These are phyloP conservation scores for Suillus clintonianus DNA, from an alignment of 768 basidiomycete genomes.

Conservation along the genomic window DNA sequence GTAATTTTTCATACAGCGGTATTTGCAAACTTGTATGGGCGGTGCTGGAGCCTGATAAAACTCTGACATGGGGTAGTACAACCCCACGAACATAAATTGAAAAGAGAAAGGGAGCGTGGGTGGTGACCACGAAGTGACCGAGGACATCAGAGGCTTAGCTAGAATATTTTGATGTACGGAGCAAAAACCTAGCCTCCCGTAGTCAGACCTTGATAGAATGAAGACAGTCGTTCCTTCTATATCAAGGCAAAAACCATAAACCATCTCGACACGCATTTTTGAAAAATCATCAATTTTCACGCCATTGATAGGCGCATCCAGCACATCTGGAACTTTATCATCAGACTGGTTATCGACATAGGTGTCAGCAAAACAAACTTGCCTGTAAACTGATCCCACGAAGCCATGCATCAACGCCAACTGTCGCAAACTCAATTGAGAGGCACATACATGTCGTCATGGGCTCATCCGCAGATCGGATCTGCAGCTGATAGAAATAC, in stretches of 20 bases:
- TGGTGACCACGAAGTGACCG: background rate
- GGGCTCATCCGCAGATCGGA: slow-evolving; percentile 89
- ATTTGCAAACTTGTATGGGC: background rate
- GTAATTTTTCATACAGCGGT: background rate
- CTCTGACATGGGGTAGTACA: background rate
- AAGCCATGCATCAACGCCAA: background rate
- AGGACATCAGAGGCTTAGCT: background rate
- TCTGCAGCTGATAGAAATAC: slow-evolving; percentile 96
- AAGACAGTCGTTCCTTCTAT: too few species aligned
- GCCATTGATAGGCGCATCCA: slow-evolving; percentile 66
- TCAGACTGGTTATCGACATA: slow-evolving; percentile 1
- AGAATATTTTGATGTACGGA: background rate
- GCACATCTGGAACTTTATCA: slow-evolving; percentile 48
- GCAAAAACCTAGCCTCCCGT: too few species aligned
- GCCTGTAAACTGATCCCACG: background rate
- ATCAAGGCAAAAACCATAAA: too few species aligned
- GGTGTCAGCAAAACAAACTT: background rate
- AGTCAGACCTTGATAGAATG: too few species aligned
- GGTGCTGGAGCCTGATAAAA: background rate
- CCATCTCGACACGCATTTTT: background rate
- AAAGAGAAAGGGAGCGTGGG: background rate
- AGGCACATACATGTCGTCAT: slow-evolving; percentile 56
- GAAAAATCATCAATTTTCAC: slow-evolving; percentile 54
- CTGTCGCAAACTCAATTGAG: background rate
- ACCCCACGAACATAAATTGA: background rate